phyloP scores from a whole-genome alignment of 192 early-diverging fungal species.

The Funneliformis mosseae region DNA sequence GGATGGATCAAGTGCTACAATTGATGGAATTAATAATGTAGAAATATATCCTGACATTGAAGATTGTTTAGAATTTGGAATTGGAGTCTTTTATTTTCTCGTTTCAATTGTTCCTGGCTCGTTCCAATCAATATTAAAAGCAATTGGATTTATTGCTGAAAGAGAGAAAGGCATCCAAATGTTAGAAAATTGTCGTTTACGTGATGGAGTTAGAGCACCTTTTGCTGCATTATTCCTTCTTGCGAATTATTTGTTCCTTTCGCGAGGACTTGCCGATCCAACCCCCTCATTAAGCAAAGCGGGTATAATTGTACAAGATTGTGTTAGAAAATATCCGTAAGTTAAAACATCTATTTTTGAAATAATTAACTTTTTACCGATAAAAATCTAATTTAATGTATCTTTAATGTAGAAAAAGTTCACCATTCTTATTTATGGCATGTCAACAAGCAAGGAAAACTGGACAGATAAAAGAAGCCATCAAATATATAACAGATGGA shows the following conservation, averaged over 20 bases:
- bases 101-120: conserved; percentile 37
- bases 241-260: conserved; percentile 45
- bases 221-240: conserved; percentile 43
- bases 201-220: conserved; percentile 32
- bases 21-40: conserved; percentile 39
- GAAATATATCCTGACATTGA: conserved; percentile 44
- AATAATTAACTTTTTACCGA: background rate
- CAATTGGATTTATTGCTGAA: conserved; percentile 25
- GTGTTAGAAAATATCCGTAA: conserved; percentile 42
- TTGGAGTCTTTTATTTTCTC: conserved; percentile 48
- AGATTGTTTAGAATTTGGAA: conserved; percentile 45
- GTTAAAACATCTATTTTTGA: background rate
- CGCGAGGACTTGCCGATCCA: conserved; percentile 42
- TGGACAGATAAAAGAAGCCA: conserved; percentile 39
- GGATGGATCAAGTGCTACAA: conserved; percentile 23
- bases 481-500: conserved; percentile 44
- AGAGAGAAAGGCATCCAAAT: conserved; percentile 13
- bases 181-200: conserved; percentile 19
- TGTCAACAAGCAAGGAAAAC: conserved; percentile 46
- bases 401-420: conserved; percentile 37
- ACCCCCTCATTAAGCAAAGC: conserved; percentile 39
- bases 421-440: conserved; percentile 45
- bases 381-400: no score
- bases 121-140: conserved; percentile 13
- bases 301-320: conserved; percentile 37